Evolutionary conservation across 2,329 filamentous ascomycete genomes (phyloP).

Genomic region (Verticillium isaacii): DNA sequence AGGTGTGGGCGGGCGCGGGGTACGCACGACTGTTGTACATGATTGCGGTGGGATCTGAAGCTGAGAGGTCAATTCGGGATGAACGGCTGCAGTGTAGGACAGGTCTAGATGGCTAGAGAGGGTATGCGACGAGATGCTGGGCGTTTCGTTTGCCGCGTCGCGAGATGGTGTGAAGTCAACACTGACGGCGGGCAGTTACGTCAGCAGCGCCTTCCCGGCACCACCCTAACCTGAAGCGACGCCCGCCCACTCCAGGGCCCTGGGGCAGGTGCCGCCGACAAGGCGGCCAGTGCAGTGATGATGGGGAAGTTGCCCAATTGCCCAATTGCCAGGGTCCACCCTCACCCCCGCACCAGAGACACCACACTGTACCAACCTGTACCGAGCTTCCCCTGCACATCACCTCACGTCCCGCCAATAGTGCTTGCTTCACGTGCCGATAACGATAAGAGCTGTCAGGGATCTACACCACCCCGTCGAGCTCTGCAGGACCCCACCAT

Average conservation of each 20-base stretch:
- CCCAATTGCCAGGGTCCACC: not conserved
- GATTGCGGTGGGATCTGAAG: not conserved
- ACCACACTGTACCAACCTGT: not conserved
- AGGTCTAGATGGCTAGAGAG: not conserved
- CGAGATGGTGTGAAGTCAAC: not conserved
- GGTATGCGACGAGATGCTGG: not conserved
- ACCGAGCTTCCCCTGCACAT: not conserved
- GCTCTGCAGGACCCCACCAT: too few species aligned
- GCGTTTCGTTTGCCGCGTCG: not conserved
- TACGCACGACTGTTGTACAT: constrained; percentile 27
- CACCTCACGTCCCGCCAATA: not conserved
- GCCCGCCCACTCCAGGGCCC: too few species aligned
- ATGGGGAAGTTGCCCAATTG: not conserved
- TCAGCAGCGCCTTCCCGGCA: not conserved
- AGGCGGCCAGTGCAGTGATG: not conserved
- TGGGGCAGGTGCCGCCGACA: not conserved
- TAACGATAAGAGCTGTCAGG: not conserved
- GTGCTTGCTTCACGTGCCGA: not conserved
- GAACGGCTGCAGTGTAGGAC: not conserved
- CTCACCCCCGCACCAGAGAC: too few species aligned
- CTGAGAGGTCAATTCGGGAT: not conserved
- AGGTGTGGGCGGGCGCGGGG: not conserved
- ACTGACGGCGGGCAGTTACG: not conserved
- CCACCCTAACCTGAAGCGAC: too few species aligned
- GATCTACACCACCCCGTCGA: not conserved